Evolutionary conservation across 2,329 filamentous ascomycete genomes (phyloP), one percentile per base, ranked within the genome.

Genomic region (Hymenoscyphus linearis): DNA sequence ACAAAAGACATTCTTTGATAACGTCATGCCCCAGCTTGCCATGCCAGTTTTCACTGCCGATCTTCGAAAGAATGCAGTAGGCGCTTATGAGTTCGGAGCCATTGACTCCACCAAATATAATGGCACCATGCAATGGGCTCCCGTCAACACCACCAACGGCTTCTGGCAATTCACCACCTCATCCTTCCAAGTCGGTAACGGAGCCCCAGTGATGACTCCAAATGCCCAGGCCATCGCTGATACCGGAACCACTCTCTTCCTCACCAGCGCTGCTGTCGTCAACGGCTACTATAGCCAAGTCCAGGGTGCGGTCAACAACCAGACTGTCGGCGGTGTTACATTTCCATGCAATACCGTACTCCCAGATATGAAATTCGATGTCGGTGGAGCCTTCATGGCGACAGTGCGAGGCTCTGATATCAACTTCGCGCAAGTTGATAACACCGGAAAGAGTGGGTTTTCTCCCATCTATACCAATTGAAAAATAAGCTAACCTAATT

Each of bases 31-130:
- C n/a, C 61, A 59, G 40, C 71, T 74, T 27, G 63, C 66, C n/a
- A 52, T 84, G 87, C 81, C 80, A 12, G 71, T 88, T 47, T 87
- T 87, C 72, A 83, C 84, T 10, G 83, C 80, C 52, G 75, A 77
- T 63, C 75, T 85, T 61, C 80, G 80, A 70, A 75, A 79, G 58
- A 75, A 76, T 63, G 66, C 70, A 7, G 70, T 76, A 5, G 79
- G 82, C 52, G 75, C 75, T 52, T 85, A 84, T 74, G 78, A 82
- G 68, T 85, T 85, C 65, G 83, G 83, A 55, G 81, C 74, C 73
- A 82, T 85, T 66, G 80, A 85, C 73, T 66, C 62, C 18, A 73
- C 74, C 63, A 80, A 80, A 68, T 84, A 82, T 77, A 80, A 77
- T 3, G 83, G 83, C 55, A 62, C 71, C 34, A 78, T 86, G 67